Base-by-base conservation (phyloP, 192 early-diverging fungal genomes). In the Gigaspora rosea region DNA sequence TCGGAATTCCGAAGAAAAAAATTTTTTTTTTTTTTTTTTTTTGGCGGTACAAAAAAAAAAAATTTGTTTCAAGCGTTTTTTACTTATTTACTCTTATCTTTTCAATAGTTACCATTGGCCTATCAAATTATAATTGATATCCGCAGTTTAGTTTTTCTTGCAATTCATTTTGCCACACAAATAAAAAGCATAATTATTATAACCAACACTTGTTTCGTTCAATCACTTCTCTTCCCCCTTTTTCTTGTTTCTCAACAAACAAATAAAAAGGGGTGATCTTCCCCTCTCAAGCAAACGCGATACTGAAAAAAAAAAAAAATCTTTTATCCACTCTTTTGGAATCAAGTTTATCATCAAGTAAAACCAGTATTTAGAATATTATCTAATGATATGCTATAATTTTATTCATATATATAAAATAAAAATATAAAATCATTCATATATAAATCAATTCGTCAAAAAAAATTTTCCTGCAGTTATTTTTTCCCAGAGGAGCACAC, bases 171-270 rank as follows among this genome's bases (percentile, higher is more conserved):
- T 56, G 52, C 52, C 52, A 56, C 52, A 56, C 41, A 41, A 56
- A 56, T 56, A 56, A 56, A 56, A 18, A 13, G 18, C 18, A 54
- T 54, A 56, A 18, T 56, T 56, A 56, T 56, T 18, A n/a, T 56
- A 56, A 56, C 52, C 52, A 5, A 4, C 0, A 56, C 12, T 56
- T 56, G 12, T 56, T 52, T 56, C 52, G 12, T 56, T 56, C 52
- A 56, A 56, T 56, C 52, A 56, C 18, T 56, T 56, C 52, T 56
- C 2, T n/a, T 56, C 33, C 35, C 35, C 36, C 13, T 65, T 65
- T 65, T 65, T 65, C 63, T 65, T 65, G 63, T 65, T 65, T 36
- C 36, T 65, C 63, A 65, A 65, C 63, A 65, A 65, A 65, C 63
- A 65, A 65, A 65, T 65, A 65, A 65, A 65, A 6, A 36, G 63